Conservation (phyloP, 768 basidiomycete genomes). For the Xerocomus potaroensis region DNA sequence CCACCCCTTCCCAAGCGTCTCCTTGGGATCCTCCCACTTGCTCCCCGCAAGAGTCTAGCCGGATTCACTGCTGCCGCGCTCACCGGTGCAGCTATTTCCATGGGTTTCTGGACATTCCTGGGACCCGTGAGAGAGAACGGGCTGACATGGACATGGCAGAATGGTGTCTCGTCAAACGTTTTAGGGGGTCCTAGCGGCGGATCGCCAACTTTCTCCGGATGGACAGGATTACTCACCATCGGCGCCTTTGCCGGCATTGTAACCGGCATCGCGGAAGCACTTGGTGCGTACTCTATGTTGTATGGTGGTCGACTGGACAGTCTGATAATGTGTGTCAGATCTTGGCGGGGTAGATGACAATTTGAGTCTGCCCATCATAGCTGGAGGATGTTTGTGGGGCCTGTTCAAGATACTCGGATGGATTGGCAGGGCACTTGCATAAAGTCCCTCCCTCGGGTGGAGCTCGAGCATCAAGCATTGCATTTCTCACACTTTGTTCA, state of each 20-base stretch:
- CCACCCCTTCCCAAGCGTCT: slow-evolving; percentile 50
- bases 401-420: slow-evolving; percentile 42
- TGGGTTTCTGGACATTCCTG: slow-evolving; percentile 69
- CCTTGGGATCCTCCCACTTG: slow-evolving; percentile 57
- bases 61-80: slow-evolving; percentile 76
- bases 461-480: not conserved
- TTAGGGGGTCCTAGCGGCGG: slow-evolving; percentile 2
- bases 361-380: slow-evolving; percentile 82
- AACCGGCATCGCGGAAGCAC: slow-evolving; percentile 82
- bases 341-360: slow-evolving; percentile 86
- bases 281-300: slow-evolving; percentile 52
- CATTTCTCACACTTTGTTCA: not conserved
- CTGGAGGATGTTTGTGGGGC: slow-evolving; percentile 67
- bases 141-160: slow-evolving; percentile 55
- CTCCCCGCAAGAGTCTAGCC: slow-evolving; percentile 78
- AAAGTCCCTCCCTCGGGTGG: no score
- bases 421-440: slow-evolving; percentile 25
- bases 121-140: slow-evolving; percentile 43
- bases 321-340: slow-evolving; percentile 42
- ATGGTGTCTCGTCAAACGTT: slow-evolving; percentile 39
- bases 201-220: slow-evolving; percentile 19
- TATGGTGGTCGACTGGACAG: slow-evolving; percentile 1
- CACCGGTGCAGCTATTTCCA: slow-evolving; percentile 64
- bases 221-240: slow-evolving; percentile 49
- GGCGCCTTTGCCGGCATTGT: slow-evolving; percentile 69